Evolutionary conservation across 352 stramenopile species (phyloP).

Genomic region (Globisporangium orthogonon): DNA sequence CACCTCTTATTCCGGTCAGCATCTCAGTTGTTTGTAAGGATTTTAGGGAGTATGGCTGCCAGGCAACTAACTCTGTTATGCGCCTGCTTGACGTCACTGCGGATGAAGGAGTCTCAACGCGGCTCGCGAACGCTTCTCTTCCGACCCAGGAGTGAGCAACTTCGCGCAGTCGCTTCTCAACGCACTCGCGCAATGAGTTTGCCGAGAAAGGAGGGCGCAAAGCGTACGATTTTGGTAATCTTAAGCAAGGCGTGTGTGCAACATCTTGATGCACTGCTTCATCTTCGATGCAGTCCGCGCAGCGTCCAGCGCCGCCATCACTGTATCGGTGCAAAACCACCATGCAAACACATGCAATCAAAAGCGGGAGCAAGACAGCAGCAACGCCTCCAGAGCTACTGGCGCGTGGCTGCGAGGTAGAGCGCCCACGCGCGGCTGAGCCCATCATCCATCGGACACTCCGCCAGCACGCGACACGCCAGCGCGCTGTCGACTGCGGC

Average conservation of each 20-base stretch:
- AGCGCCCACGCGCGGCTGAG: slow-evolving; percentile 61
- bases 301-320: no score
- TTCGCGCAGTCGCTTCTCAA: slow-evolving; percentile 52
- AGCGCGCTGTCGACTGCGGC: slow-evolving; percentile 29
- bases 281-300: no score
- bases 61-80: neutral
- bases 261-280: no score
- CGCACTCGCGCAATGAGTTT: slow-evolving; percentile 7
- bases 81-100: neutral
- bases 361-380: neutral
- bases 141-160: slow-evolving; percentile 21
- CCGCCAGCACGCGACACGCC: slow-evolving; percentile 28
- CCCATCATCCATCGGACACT: slow-evolving; percentile 63
- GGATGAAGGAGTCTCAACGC: slow-evolving; percentile 25
- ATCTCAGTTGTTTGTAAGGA: neutral
- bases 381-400: neutral
- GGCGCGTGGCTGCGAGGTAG: slow-evolving; percentile 39
- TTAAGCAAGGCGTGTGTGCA: neutral
- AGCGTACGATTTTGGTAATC: neutral
- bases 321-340: neutral
- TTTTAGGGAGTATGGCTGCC: neutral
- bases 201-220: neutral
- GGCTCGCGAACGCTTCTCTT: slow-evolving; percentile 21
- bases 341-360: neutral
- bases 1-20: slow-evolving; percentile 26